Evolutionary conservation across 257 asterid species (phyloP).

Genomic region (Coffea canephora): DNA sequence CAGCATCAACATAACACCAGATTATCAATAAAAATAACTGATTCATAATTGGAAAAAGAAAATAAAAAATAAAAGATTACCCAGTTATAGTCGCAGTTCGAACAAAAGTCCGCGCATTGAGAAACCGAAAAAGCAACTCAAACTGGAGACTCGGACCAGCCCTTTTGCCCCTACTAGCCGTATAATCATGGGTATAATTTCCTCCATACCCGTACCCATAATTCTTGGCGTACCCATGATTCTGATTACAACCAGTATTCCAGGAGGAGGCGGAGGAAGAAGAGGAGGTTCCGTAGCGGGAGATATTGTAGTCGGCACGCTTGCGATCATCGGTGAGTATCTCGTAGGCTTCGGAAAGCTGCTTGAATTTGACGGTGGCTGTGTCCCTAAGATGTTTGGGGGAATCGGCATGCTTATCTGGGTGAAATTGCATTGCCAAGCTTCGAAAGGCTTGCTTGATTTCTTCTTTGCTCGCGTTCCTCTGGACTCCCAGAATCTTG

Average conservation of each 20-base stretch:
- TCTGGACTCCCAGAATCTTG: constrained; percentile 53
- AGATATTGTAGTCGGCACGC: constrained; percentile 69
- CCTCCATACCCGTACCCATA: constrained; percentile 38
- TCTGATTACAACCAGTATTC: background rate
- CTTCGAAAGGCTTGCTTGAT: constrained; percentile 78
- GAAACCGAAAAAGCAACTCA: constrained; percentile 58
- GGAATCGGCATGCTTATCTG: constrained; percentile 81
- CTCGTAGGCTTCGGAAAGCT: constrained; percentile 84
- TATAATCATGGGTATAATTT: background rate
- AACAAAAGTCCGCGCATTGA: constrained; percentile 57
- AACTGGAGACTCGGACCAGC: constrained; percentile 33
- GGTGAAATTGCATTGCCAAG: constrained; percentile 83
- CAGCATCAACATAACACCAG: too few relatives aligned
- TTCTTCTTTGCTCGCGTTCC: constrained; percentile 74
- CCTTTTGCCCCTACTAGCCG: constrained; percentile 33
- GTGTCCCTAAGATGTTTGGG: constrained; percentile 45
- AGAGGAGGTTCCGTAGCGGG: constrained; percentile 7
- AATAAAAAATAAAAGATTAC: constrained; percentile 27
- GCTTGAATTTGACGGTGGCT: constrained; percentile 69
- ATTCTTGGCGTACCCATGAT: too few relatives aligned
- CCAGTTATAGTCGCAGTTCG: constrained; percentile 66
- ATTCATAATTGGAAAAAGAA: background rate
- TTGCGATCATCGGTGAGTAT: constrained; percentile 62
- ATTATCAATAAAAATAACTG: background rate
- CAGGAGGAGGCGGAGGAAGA: constrained; percentile 2